phyloP scores from a whole-genome alignment of 2,329 filamentous ascomycete genomes.

The Venturia effusa region DNA sequence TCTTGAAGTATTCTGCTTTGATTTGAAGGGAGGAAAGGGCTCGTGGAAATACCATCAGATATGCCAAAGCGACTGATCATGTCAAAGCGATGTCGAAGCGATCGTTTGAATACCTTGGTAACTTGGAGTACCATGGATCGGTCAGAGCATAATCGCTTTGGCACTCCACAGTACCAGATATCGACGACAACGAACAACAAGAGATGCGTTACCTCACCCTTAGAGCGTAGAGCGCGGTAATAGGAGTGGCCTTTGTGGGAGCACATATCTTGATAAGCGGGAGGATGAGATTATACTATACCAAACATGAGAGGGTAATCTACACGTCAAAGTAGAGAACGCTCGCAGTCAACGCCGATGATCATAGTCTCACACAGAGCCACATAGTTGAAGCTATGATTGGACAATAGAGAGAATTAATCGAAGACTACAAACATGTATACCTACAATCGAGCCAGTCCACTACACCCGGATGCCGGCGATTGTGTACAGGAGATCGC shows the following conservation, averaged over 20 bases:
- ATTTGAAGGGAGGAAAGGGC: neutral
- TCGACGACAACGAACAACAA: neutral
- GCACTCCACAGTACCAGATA: too few relatives aligned
- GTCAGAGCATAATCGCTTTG: too few relatives aligned
- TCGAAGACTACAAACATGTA: neutral
- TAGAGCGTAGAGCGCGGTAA: neutral
- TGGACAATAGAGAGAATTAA: neutral
- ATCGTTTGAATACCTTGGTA: too few relatives aligned
- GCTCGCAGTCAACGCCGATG: too few relatives aligned
- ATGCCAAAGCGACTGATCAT: too few relatives aligned
- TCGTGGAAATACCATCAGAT: too few relatives aligned
- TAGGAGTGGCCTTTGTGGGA: neutral
- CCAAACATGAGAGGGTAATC: neutral
- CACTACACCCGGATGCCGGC: neutral
- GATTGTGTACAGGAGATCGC: neutral
- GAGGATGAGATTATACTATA: neutral
- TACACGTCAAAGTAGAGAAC: neutral
- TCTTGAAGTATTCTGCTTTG: too few relatives aligned
- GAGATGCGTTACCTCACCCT: neutral
- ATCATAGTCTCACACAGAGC: neutral
- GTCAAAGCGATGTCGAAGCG: too few relatives aligned
- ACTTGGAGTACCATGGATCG: neutral
- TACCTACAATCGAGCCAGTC: neutral
- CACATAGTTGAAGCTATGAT: neutral
- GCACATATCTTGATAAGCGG: neutral